These are phyloP conservation scores for Coniochaeta sp. DNA, from an alignment of 2,329 filamentous ascomycete genomes.

Conservation along the genomic window DNA sequence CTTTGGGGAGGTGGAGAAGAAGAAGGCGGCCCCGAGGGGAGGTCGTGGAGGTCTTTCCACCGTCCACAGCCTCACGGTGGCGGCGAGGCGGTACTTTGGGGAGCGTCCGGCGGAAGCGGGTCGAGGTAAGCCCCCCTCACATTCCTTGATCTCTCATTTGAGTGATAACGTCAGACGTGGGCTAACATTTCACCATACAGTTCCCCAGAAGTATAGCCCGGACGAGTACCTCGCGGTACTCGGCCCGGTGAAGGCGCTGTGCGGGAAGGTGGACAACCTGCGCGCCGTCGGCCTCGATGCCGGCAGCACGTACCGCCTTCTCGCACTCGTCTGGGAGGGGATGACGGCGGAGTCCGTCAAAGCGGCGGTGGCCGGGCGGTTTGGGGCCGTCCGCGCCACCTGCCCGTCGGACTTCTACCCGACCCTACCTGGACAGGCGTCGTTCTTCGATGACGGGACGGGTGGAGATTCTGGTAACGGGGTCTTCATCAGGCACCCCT, in stretches of 20 bases:
- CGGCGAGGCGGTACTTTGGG: neutral
- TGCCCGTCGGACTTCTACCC: slow-evolving; percentile 8
- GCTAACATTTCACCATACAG: neutral
- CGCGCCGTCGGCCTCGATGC: slow-evolving; percentile 9
- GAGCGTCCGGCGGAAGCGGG: neutral
- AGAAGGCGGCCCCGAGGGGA: neutral
- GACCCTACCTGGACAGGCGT: slow-evolving; percentile 10
- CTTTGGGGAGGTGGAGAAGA: neutral
- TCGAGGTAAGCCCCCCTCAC: neutral
- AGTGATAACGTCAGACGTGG: neutral
- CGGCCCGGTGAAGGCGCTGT: slow-evolving; percentile 10
- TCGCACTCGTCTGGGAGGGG: slow-evolving; percentile 8
- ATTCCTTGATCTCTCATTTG: neutral
- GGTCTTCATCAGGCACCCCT: slow-evolving; percentile 6
- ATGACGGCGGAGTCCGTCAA: slow-evolving; percentile 3
- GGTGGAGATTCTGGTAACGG: neutral
- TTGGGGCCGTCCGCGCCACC: neutral
- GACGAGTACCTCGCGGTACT: slow-evolving; percentile 8
- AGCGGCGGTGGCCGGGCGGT: neutral
- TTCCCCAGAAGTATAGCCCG: slow-evolving; percentile 6
- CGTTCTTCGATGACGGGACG: slow-evolving; percentile 7
- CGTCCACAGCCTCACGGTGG: neutral
- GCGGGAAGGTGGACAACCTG: slow-evolving; percentile 6
- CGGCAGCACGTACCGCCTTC: slow-evolving; percentile 6
- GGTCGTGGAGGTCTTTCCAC: neutral